Evolutionary conservation across 441 rosid species (phyloP).

Genomic region (Pelargonium citronellum): DNA sequence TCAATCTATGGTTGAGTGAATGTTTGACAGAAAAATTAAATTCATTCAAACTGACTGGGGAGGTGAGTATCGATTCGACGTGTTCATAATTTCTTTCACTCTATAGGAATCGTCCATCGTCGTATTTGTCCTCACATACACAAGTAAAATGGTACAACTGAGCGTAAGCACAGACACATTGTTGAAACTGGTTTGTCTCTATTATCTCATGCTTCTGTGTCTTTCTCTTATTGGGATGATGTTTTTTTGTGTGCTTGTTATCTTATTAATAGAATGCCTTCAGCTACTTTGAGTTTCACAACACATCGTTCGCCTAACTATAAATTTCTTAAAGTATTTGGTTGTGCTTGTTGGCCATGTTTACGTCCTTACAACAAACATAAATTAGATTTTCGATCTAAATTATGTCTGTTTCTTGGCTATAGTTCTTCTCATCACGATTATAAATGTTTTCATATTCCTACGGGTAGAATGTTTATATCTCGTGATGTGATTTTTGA

Average conservation of each 20-base stretch:
- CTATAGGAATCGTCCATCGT: background rate
- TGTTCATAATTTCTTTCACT: too few species aligned
- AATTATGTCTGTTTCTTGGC: background rate
- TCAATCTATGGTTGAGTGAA: conserved; percentile 5
- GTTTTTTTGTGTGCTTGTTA: background rate
- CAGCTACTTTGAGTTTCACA: conserved; percentile 2
- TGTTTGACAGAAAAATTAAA: background rate
- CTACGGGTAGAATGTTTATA: background rate
- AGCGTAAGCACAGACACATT: background rate
- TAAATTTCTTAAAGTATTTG: background rate
- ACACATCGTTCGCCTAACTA: conserved; percentile 5
- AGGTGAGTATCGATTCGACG: background rate
- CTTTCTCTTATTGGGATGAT: conserved; percentile 11
- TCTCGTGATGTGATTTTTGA: background rate
- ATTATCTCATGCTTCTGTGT: conserved; percentile 1
- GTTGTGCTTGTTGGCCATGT: background rate
- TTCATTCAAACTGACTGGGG: background rate
- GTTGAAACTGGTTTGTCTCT: conserved; percentile 12
- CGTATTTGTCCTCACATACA: conserved; percentile 5
- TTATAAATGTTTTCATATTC: background rate
- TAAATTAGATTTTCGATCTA: background rate
- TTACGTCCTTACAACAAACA: background rate
- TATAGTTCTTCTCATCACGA: background rate
- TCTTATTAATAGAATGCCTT: conserved; percentile 9
- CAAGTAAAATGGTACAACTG: conserved; percentile 1